Evolutionary conservation across 495 filamentous ascomycete genomes (phyloP).

Genomic region (Aspergillus steynii): DNA sequence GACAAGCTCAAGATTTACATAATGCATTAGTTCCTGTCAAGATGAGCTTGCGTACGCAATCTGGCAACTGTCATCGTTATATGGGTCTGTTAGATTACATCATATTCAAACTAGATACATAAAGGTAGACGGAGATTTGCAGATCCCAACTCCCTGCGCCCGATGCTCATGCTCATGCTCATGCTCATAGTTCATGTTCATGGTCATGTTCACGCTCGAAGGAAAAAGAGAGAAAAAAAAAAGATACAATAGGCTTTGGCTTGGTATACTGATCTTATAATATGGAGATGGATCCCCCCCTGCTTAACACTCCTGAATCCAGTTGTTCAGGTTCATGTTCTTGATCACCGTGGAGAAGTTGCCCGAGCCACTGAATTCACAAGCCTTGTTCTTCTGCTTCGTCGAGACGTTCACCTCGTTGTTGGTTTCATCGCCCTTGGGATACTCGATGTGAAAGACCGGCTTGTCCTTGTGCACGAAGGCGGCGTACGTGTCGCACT

Average conservation of each 20-base stretch:
- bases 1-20: too few relatives aligned
- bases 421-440: slow-evolving; percentile 42
- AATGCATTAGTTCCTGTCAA: too few relatives aligned
- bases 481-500: slow-evolving; percentile 56
- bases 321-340: slow-evolving; percentile 60
- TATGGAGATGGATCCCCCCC: not conserved
- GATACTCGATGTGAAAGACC: slow-evolving; percentile 75
- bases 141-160: slow-evolving; percentile 7
- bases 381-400: slow-evolving; percentile 31
- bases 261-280: too few relatives aligned
- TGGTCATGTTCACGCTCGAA: too few relatives aligned
- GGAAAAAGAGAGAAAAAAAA: too few relatives aligned
- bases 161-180: not conserved
- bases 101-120: slow-evolving; percentile 6
- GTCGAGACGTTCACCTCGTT: slow-evolving; percentile 36
- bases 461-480: slow-evolving; percentile 63
- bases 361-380: slow-evolving; percentile 34
- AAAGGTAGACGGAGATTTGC: not conserved
- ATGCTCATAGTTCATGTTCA: not conserved
- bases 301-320: slow-evolving; percentile 51
- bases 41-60: too few relatives aligned
- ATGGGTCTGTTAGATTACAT: slow-evolving; percentile 4
- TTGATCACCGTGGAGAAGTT: slow-evolving; percentile 67
- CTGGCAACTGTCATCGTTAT: too few relatives aligned
- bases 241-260: too few relatives aligned